Percentiles rank a stretch among this genome's conserved stretches.
Conservation (phyloP, 208 protist species). For the Wallacemonas collosoma region DNA sequence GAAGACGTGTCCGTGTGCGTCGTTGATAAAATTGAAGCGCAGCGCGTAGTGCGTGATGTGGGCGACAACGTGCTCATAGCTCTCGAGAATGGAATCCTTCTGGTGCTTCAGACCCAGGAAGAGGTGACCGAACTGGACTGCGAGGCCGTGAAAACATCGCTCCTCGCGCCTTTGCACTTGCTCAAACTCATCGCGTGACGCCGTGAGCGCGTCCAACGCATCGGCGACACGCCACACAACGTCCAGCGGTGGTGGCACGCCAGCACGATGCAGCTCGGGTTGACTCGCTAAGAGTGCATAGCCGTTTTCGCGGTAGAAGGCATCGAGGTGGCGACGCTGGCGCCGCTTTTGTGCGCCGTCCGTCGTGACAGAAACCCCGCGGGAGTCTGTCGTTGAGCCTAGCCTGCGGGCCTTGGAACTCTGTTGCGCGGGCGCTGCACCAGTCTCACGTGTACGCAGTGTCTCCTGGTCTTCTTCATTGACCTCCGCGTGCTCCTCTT, state of each 20-base stretch:
- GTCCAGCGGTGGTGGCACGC: constrained; percentile 18
- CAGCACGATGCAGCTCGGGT: constrained; percentile 20
- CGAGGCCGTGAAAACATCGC: constrained; percentile 43
- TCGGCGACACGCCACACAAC: constrained; percentile 24
- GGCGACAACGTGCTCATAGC: constrained; percentile 45
- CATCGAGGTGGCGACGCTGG: constrained; percentile 10
- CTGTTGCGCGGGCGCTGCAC: not conserved
- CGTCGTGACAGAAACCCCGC: not conserved
- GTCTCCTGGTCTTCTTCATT: not conserved
- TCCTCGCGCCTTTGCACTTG: constrained; percentile 35
- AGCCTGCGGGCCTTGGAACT: not conserved
- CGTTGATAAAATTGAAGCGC: constrained; percentile 80
- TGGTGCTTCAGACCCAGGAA: constrained; percentile 34
- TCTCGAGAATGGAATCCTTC: constrained; percentile 68
- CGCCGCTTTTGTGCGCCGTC: not conserved
- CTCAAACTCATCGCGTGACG: constrained; percentile 32
- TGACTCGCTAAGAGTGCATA: constrained; percentile 26
- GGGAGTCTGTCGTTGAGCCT: not conserved
- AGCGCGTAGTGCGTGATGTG: constrained; percentile 67
- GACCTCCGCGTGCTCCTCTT: not conserved
- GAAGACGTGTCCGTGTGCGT: constrained; percentile 63
- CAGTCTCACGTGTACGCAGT: not conserved
- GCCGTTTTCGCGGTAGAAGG: constrained; percentile 28
- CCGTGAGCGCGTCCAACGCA: constrained; percentile 43
- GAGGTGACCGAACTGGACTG: constrained; percentile 34